Evolutionary conservation across 2,329 filamentous ascomycete genomes (phyloP).

Genomic region (Plenodomus tracheiphilus): DNA sequence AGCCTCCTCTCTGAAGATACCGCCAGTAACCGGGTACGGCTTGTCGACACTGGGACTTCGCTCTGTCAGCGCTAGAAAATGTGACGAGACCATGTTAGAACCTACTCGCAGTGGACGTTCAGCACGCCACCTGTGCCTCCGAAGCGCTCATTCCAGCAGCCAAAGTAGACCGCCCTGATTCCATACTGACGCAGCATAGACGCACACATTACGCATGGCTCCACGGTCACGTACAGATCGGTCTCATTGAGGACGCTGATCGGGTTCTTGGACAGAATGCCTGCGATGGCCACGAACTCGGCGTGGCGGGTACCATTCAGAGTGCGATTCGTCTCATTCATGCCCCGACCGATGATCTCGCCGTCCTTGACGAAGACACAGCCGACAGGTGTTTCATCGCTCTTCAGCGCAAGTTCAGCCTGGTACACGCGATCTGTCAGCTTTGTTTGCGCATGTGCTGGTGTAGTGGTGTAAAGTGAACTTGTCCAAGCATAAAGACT

Average conservation of each 20-base stretch:
- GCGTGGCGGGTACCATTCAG: constrained; percentile 81
- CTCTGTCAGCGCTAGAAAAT: constrained; percentile 20
- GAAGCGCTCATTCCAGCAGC: constrained; percentile 94
- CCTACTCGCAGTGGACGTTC: constrained; percentile 73
- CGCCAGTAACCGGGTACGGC: constrained; percentile 81
- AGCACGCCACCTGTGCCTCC: constrained; percentile 94
- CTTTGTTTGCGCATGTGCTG: constrained; percentile 4
- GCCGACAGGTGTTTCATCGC: constrained; percentile 93
- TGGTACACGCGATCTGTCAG: constrained; percentile 46
- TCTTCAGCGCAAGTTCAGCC: constrained; percentile 79
- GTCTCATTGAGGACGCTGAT: constrained; percentile 71
- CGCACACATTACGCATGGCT: constrained; percentile 99
- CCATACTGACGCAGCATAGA: constrained; percentile 85
- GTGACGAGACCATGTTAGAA: constrained; percentile 7
- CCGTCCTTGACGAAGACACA: constrained; percentile 87
- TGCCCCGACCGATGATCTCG: constrained; percentile 81
- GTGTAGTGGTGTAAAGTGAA: not conserved
- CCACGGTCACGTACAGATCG: constrained; percentile 93
- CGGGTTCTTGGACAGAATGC: constrained; percentile 66
- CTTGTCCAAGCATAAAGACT: constrained; percentile 2
- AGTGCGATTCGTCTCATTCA: constrained; percentile 82
- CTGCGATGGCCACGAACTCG: constrained; percentile 84
- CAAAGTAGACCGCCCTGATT: constrained; percentile 90
- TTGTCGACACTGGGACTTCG: constrained; percentile 68
- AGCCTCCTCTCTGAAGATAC: constrained; percentile 87